Conservation (phyloP, 305 asterid genomes). For the Fraxinus angustifolia region DNA sequence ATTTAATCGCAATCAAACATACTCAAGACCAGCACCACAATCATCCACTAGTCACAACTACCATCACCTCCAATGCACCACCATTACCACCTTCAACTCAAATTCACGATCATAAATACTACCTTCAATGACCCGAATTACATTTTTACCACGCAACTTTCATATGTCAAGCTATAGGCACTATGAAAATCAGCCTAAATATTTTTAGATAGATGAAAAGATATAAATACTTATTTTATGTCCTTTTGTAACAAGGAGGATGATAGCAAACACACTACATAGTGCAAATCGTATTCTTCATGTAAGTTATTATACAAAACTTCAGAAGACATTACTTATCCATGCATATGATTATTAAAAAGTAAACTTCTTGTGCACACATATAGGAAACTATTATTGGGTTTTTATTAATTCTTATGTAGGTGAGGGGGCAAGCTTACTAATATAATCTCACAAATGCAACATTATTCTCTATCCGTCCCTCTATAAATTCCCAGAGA, state of each 20-base stretch:
- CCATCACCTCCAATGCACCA: too few relatives aligned
- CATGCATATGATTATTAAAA: background rate
- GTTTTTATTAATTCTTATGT: background rate
- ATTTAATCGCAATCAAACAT: too few relatives aligned
- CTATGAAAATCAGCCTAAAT: background rate
- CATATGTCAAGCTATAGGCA: background rate
- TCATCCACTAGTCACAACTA: too few relatives aligned
- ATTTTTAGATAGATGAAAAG: background rate
- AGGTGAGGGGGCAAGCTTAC: background rate
- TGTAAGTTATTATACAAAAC: background rate
- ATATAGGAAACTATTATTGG: background rate
- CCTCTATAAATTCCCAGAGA: background rate
- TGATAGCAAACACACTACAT: background rate
- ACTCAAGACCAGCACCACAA: too few relatives aligned
- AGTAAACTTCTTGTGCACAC: background rate
- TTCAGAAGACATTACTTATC: background rate
- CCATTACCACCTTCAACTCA: too few relatives aligned
- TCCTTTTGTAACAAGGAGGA: background rate
- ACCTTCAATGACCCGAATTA: too few relatives aligned
- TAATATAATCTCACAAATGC: background rate
- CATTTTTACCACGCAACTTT: background rate
- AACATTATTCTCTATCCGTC: background rate
- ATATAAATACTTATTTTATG: background rate
- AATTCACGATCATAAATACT: too few relatives aligned
- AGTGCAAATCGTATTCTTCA: too few relatives aligned